A percentile compares a stretch with the other conserved stretches of the same genome.
phyloP scores from a whole-genome alignment of 306 rosid species.

The Lathyrus sativus region DNA sequence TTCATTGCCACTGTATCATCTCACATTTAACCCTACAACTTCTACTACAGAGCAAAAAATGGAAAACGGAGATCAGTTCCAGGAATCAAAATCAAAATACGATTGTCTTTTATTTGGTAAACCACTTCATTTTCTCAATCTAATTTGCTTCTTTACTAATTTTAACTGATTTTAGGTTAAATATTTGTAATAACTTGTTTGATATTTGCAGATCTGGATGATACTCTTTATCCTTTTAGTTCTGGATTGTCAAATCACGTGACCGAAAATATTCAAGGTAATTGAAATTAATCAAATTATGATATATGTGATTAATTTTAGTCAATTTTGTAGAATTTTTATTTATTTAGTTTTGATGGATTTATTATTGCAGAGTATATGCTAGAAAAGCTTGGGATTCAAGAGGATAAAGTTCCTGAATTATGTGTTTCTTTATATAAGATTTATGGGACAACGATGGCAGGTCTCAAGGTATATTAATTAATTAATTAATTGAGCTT shows the following conservation, averaged over 20 bases:
- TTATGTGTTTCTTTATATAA: conserved; percentile 63
- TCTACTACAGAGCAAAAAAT: conserved; percentile 36
- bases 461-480: conserved; percentile 73
- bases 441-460: conserved; percentile 86
- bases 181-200: conserved; percentile 8
- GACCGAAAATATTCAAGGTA: conserved; percentile 71
- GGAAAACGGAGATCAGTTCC: conserved; percentile 64
- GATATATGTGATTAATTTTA: background rate
- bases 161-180: background rate
- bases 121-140: background rate
- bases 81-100: conserved; percentile 52
- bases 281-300: background rate
- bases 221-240: conserved; percentile 79
- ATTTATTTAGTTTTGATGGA: conserved; percentile 10
- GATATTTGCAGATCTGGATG: conserved; percentile 76
- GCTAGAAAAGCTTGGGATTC: conserved; percentile 67
- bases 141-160: conserved; percentile 1
- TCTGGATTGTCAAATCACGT: conserved; percentile 67
- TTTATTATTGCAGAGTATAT: conserved; percentile 57
- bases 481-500: background rate
- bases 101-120: conserved; percentile 85
- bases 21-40: background rate
- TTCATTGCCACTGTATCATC: background rate
- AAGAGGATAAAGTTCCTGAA: conserved; percentile 60
- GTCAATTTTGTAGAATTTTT: conserved; percentile 13